Evolutionary conservation across 2,329 filamentous ascomycete genomes (phyloP).

Genomic region (Scolecobasidium constrictum): DNA sequence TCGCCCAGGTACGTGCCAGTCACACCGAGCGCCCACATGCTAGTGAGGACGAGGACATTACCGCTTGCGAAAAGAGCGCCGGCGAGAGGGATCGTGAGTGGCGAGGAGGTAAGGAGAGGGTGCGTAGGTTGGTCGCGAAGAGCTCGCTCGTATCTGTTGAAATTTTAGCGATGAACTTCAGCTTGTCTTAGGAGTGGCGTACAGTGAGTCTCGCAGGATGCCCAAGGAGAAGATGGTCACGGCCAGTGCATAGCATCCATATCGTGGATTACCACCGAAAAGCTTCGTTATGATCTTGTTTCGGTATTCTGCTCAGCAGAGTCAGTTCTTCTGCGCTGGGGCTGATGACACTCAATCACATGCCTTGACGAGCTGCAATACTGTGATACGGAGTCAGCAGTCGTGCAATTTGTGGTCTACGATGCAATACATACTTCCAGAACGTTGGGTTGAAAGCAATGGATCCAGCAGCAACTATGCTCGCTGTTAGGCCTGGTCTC

Average conservation of each 20-base stretch:
- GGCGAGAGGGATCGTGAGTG: conserved; percentile 50
- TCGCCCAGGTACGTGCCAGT: conserved; percentile 95
- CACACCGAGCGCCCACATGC: conserved; percentile 84
- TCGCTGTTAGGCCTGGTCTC: background rate
- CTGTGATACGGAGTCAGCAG: conserved; percentile 35
- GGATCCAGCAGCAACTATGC: conserved; percentile 61
- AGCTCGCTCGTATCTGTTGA: conserved; percentile 69
- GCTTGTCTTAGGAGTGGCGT: conserved; percentile 12
- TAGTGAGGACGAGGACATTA: conserved; percentile 76
- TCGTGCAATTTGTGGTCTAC: conserved; percentile 6
- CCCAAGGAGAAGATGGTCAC: conserved; percentile 84
- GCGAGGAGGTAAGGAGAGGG: conserved; percentile 51
- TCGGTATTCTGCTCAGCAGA: conserved; percentile 70
- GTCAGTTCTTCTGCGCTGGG: background rate
- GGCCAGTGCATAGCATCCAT: conserved; percentile 84
- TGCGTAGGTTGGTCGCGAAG: conserved; percentile 66
- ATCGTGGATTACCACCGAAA: conserved; percentile 65
- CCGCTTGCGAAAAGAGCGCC: conserved; percentile 62
- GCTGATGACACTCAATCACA: conserved; percentile 15
- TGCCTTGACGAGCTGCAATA: conserved; percentile 74
- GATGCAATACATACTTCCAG: conserved; percentile 71
- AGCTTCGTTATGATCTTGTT: conserved; percentile 81
- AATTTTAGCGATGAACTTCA: background rate
- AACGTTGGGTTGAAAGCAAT: conserved; percentile 98
- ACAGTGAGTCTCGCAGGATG: conserved; percentile 64